Percentiles rank a stretch among this genome's conserved stretches.
Evolutionary conservation across 345 rosid genomes (phyloP).

Genomic region (Sisymbrium irio): DNA sequence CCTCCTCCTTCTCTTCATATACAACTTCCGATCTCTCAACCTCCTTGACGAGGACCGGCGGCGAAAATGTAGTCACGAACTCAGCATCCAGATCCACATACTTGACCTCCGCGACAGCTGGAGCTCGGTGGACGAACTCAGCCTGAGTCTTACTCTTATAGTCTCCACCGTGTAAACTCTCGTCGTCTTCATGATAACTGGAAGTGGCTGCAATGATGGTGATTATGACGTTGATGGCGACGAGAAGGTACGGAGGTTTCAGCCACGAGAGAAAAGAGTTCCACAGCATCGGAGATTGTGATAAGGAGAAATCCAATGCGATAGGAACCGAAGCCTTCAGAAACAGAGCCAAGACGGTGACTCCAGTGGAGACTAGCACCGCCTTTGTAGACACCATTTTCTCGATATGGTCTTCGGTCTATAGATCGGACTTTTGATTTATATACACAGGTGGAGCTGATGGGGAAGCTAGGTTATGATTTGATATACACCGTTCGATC

Average conservation of each 20-base stretch:
- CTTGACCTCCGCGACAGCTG: background rate
- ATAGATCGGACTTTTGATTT: background rate
- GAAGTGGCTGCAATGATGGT: conserved; percentile 54
- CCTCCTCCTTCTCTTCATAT: background rate
- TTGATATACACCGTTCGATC: conserved; percentile 23
- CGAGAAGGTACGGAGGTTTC: conserved; percentile 55
- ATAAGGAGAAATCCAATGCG: conserved; percentile 33
- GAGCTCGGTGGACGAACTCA: background rate
- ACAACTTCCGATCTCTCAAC: conserved; percentile 2
- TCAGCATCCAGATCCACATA: background rate
- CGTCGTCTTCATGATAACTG: background rate
- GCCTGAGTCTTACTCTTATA: background rate
- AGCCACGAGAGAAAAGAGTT: conserved; percentile 49
- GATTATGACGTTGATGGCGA: conserved; percentile 54
- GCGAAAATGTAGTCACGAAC: background rate
- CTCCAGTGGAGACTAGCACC: conserved; percentile 39
- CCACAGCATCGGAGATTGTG: conserved; percentile 42
- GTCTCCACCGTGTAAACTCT: background rate
- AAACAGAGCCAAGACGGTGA: conserved; percentile 35
- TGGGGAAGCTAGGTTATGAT: background rate
- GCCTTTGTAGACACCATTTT: conserved; percentile 40
- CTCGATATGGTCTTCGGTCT: background rate
- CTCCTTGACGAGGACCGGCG: background rate
- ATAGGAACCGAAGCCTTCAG: conserved; percentile 38
- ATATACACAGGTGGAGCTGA: conserved; percentile 36